Evolutionary conservation across 2,329 filamentous ascomycete species (phyloP).

Genomic region (Alternaria sp.): DNA sequence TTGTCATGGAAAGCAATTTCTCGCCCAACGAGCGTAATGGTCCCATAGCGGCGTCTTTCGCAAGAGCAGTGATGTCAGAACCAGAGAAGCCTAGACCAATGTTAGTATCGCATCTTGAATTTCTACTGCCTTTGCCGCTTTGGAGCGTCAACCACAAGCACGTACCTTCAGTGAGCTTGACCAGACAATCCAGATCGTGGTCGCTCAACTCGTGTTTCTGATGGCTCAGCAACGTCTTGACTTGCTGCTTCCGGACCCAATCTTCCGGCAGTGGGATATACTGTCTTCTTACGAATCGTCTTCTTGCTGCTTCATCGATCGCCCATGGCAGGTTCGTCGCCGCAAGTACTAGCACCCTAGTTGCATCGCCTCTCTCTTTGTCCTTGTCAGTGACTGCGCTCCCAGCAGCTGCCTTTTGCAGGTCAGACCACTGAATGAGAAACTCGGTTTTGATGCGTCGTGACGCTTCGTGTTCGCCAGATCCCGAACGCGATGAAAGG

Average conservation of each 20-base stretch:
- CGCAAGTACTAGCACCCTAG: slow-evolving; percentile 87
- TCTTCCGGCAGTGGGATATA: slow-evolving; percentile 94
- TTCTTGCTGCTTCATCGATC: slow-evolving; percentile 91
- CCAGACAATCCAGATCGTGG: slow-evolving; percentile 74
- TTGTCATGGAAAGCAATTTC: slow-evolving; percentile 85
- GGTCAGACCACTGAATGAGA: slow-evolving; percentile 94
- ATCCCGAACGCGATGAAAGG: slow-evolving; percentile 79
- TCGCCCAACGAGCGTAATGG: slow-evolving; percentile 90
- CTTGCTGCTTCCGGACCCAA: slow-evolving; percentile 78
- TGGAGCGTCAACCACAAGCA: slow-evolving; percentile 11
- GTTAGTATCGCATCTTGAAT: slow-evolving; percentile 2
- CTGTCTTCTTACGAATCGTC: slow-evolving; percentile 89
- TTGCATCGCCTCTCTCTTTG: slow-evolving; percentile 79
- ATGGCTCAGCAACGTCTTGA: slow-evolving; percentile 80
- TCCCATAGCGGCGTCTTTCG: slow-evolving; percentile 98
- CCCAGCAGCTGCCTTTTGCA: slow-evolving; percentile 90
- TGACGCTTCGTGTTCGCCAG: slow-evolving; percentile 88
- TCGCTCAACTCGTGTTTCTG: slow-evolving; percentile 84
- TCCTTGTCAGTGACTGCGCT: slow-evolving; percentile 73
- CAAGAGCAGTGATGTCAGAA: slow-evolving; percentile 93
- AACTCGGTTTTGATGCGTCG: slow-evolving; percentile 97
- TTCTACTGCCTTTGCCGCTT: background rate
- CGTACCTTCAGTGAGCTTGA: slow-evolving; percentile 84
- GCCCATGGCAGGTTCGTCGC: slow-evolving; percentile 98
- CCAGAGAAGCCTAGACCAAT: slow-evolving; percentile 84